Conservation (phyloP, 202 grass and related monocot genomes). For the Schoenoplectus triqueter region DNA sequence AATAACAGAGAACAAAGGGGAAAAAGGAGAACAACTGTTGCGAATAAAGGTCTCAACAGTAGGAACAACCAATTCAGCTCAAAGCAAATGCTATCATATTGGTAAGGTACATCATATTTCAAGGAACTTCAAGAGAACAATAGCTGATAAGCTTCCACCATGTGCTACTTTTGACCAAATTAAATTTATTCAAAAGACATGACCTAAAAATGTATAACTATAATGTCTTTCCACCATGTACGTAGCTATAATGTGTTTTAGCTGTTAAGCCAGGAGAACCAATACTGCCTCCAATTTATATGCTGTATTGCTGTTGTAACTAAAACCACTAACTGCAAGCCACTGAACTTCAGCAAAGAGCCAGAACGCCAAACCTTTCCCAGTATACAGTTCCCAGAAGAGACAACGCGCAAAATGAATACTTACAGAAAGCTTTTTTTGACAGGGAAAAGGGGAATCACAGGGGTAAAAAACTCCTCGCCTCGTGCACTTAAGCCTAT, state of each 20-base stretch:
- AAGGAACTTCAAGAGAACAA: background rate
- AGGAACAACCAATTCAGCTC: background rate
- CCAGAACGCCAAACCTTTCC: background rate
- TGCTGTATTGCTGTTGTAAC: background rate
- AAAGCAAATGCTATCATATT: constrained; percentile 8
- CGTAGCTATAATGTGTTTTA: background rate
- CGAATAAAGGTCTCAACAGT: background rate
- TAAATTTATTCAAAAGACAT: background rate
- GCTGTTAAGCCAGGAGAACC: background rate
- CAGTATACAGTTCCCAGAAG: background rate
- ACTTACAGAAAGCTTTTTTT: background rate
- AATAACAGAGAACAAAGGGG: background rate
- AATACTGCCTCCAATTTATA: background rate
- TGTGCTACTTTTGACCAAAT: background rate
- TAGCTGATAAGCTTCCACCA: background rate
- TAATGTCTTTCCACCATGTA: background rate
- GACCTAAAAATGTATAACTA: background rate
- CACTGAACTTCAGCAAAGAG: background rate
- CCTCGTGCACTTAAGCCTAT: constrained; percentile 30
- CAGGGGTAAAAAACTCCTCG: background rate
- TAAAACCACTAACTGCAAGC: background rate
- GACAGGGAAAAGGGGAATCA: background rate
- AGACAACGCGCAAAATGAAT: background rate
- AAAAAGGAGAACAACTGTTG: background rate
- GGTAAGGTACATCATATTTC: background rate